Evolutionary conservation across 345 rosid species (phyloP), one percentile per base, ranked within the genome.

Genomic region (Heritiera littoralis): DNA sequence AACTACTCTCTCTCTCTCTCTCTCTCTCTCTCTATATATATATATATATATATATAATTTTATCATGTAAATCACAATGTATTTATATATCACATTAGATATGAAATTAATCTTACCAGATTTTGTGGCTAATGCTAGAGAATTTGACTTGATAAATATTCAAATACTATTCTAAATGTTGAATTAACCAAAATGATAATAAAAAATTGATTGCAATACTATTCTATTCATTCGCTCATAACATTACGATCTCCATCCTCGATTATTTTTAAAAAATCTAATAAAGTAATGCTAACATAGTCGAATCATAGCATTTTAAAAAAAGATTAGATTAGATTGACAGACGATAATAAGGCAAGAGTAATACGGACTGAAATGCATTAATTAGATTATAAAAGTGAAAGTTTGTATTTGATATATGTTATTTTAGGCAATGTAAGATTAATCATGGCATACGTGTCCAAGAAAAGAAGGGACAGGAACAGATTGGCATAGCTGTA

Each of bases 401-500:
- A 5, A 35, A 35, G 43, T 51, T n/a, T 7, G 60, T 51, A 55
- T 20, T 14, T 17, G n/a, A 10, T 2, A n/a, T 56, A 58, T n/a
- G 63, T n/a, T 20, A 58, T 20, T 58, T 58, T n/a, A 59, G 35
- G 14, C 35, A 30, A 23, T 0, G 28, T 20, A 59, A 59, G 35
- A 59, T 9, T 23, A 59, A 23, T 59, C 35, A 59, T 59, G 14
- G 64, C 64, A 23, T 43, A 6, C 43, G 43, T 41, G 4, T 41
- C 5, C 38, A 43, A 43, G 18, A 49, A 58, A 32, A 5, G 56
- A 56, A 55, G 80, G 79, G 85, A 85, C 87, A 87, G 66, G 67
- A 85, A 85, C 85, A 87, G 86, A 85, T 77, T 79, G 86, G 85
- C 69, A 82, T 84, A 85, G 87, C 87, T 80, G 86, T 80, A 61